phyloP scores from a whole-genome alignment of 1,139 yeast species.

The Arxiozyma heterogenica region DNA sequence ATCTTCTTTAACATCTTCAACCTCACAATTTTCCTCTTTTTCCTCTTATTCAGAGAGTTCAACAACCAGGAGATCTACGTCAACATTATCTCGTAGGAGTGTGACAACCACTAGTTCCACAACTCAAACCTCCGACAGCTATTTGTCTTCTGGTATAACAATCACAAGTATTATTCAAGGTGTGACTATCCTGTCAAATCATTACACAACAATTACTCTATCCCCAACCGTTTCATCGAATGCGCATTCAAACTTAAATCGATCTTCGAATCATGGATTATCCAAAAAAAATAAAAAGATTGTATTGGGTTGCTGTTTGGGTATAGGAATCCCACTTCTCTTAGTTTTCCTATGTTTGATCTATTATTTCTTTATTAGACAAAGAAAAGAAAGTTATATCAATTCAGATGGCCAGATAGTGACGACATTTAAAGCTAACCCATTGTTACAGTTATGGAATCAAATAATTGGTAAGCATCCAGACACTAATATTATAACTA shows the following conservation, averaged over 20 bases:
- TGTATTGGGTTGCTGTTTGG: slow-evolving; percentile 42
- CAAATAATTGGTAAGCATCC: slow-evolving; percentile 19
- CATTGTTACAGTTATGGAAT: slow-evolving; percentile 22
- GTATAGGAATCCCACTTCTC: slow-evolving; percentile 34
- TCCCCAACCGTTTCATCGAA: slow-evolving; percentile 16
- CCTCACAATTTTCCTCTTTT: slow-evolving; percentile 26
- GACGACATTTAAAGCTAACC: slow-evolving; percentile 26
- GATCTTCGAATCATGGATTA: slow-evolving; percentile 27
- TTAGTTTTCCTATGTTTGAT: slow-evolving; percentile 13
- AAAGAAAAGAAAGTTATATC: slow-evolving; percentile 30
- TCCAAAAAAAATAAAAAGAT: slow-evolving; percentile 36
- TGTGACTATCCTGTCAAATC: slow-evolving; percentile 27
- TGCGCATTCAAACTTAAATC: slow-evolving; percentile 10
- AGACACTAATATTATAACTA: background rate
- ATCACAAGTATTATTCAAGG: slow-evolving; percentile 29
- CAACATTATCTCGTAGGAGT: slow-evolving; percentile 6
- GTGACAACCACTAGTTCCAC: background rate
- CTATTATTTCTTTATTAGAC: slow-evolving; percentile 27
- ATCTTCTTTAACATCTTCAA: slow-evolving; percentile 7
- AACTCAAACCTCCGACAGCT: background rate
- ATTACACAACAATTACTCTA: slow-evolving; percentile 26
- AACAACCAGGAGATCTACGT: slow-evolving; percentile 2
- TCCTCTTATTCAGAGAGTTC: slow-evolving; percentile 22
- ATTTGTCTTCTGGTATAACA: slow-evolving; percentile 7
- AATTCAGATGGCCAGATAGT: slow-evolving; percentile 36